Conservation (phyloP, 345 rosid species). For the Salix suchowensis region DNA sequence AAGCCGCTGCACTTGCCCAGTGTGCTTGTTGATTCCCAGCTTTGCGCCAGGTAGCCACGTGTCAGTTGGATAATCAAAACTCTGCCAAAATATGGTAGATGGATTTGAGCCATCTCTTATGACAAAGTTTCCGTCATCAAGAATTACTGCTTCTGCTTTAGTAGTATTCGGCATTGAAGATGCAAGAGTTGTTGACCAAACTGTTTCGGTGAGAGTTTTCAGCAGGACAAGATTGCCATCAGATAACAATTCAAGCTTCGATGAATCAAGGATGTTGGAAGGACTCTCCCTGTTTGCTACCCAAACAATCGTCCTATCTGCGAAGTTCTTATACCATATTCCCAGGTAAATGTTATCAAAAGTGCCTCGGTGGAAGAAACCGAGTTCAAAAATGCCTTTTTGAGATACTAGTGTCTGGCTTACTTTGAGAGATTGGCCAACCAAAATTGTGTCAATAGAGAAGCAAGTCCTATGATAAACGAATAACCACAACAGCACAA, state of each 20-base stretch:
- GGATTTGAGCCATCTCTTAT: conserved; percentile 8
- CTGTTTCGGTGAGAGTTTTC: no score
- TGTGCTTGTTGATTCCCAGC: conserved; percentile 19
- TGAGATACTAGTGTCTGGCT: background rate
- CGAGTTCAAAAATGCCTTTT: background rate
- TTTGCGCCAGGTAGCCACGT: conserved; percentile 18
- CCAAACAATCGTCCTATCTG: background rate
- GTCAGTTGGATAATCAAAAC: conserved; percentile 28
- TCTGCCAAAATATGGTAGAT: conserved; percentile 17
- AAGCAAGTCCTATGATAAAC: background rate
- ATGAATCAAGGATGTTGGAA: background rate
- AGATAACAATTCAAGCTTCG: no score
- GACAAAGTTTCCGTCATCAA: conserved; percentile 24
- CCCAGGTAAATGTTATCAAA: background rate
- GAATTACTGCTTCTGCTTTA: conserved; percentile 18
- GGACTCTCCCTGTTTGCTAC: background rate
- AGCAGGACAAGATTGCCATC: no score
- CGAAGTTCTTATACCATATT: background rate
- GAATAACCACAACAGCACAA: no score
- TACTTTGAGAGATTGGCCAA: background rate
- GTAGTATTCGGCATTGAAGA: background rate
- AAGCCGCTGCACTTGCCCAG: background rate
- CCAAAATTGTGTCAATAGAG: background rate
- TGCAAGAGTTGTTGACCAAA: no score
- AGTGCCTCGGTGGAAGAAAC: background rate